A percentile compares a stretch with the other conserved stretches of the same genome.
Conservation (phyloP, 306 rosid species). For the Cucumis sativus region DNA sequence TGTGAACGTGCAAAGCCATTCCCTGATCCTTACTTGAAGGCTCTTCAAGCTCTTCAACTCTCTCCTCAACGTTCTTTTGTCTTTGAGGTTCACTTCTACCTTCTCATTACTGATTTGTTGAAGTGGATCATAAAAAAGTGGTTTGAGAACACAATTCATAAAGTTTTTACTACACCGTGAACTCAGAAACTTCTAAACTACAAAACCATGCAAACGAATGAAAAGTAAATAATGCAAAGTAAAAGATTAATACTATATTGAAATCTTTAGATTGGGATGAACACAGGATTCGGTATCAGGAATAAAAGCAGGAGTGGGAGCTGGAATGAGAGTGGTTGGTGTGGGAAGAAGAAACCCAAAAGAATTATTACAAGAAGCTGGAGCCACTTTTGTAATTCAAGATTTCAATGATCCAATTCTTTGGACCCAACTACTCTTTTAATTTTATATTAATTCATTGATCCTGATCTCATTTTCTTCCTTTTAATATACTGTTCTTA, state of each 20-base stretch:
- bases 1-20: slow-evolving; percentile 29
- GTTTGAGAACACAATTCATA: no score
- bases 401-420: slow-evolving; percentile 11
- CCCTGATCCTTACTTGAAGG: slow-evolving; percentile 36
- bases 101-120: neutral
- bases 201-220: no score
- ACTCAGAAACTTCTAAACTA: no score
- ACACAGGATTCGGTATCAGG: slow-evolving; percentile 29
- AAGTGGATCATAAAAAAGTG: no score
- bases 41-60: slow-evolving; percentile 25
- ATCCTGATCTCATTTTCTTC: neutral
- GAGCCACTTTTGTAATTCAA: slow-evolving; percentile 10
- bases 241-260: no score
- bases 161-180: no score
- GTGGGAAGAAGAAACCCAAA: slow-evolving; percentile 27
- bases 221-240: no score
- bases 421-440: neutral
- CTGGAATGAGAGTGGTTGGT: slow-evolving; percentile 35
- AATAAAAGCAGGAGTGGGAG: slow-evolving; percentile 30
- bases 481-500: no score
- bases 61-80: slow-evolving; percentile 19
- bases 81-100: slow-evolving; percentile 16
- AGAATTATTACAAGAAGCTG: neutral
- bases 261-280: no score
- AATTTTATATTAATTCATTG: neutral